Base-by-base conservation (phyloP, 2,329 filamentous ascomycete species). In the Dothistroma septosporum region DNA sequence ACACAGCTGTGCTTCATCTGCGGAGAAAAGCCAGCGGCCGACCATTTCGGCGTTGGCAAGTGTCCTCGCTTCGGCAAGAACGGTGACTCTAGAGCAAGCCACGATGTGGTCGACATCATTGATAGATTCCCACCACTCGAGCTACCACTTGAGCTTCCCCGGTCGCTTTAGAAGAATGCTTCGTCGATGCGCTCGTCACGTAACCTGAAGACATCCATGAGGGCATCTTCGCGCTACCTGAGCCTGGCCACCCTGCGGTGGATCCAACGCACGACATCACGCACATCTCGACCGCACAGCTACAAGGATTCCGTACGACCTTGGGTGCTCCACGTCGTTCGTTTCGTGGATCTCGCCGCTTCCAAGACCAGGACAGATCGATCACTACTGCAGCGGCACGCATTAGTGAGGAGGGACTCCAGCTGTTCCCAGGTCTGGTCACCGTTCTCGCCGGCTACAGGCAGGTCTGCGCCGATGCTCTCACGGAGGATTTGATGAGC, bases 1-100 rank as follows among this genome's bases (percentile, higher is more conserved):
- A 62, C 65, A 3, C 41, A 66, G 35, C 63, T 70, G 46, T 67
- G 65, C 55, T 64, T 59, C 47, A 24, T 63, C 32, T 66, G 64
- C 37, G 64, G 62, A 28, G 37, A 50, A 22, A 54, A n/a, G 10
- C 55, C 49, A 9, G 47, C 37, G 22, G 21, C 47, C 21, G 21
- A 31, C 11, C 63, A 65, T 48, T 65, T 58, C 60, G 37, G 35
- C 24, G n/a, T 8, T 12, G 61, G 58, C n/a, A 46, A 46, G n/a
- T 65, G 63, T 28, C 63, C 63, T 41, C 58, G 63, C 12, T 65
- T 49, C 28, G 44, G 44, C 6, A 57, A 48, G 22, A 31, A 22
- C 5, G 44, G 37, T 28, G 21, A 21, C 33, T 5, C 16, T 44
- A n/a, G 53, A 10, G 53, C 53, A 3, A 55, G 28, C 11, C 28